Evolutionary conservation across 768 basidiomycete species (phyloP).

Genomic region (Heimioporus sp.): DNA sequence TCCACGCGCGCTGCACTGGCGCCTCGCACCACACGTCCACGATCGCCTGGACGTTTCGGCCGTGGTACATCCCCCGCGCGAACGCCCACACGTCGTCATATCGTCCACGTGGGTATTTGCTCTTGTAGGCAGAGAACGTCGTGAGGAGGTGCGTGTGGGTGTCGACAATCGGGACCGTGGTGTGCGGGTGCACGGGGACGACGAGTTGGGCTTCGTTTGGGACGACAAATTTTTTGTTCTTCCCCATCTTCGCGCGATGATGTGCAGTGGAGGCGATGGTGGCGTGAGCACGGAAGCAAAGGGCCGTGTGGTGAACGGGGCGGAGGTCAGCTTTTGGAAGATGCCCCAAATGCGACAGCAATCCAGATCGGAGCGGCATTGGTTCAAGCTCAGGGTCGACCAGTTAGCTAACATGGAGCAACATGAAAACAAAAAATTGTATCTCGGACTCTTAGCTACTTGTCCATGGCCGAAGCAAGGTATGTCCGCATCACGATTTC

Average conservation of each 20-base stretch:
- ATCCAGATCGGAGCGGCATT: too few species aligned
- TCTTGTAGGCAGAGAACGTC: constrained; percentile 62
- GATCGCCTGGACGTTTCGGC: constrained; percentile 57
- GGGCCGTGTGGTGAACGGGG: too few species aligned
- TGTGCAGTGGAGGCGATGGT: too few species aligned
- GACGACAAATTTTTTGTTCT: constrained; percentile 32
- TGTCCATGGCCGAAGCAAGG: too few species aligned
- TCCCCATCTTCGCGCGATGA: constrained; percentile 29
- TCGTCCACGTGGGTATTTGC: constrained; percentile 57
- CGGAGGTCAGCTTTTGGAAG: too few species aligned
- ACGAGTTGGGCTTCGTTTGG: constrained; percentile 35
- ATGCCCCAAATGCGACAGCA: too few species aligned
- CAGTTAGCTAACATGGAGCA: too few species aligned
- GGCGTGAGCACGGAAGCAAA: too few species aligned
- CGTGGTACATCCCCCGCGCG: constrained; percentile 57
- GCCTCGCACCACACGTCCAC: constrained; percentile 92
- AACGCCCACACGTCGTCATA: constrained; percentile 65
- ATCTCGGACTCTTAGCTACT: too few species aligned
- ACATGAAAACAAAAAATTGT: too few species aligned
- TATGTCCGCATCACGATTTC: too few species aligned
- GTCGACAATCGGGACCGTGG: constrained; percentile 56
- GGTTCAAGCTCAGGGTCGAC: too few species aligned
- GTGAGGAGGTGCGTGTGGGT: constrained; percentile 85
- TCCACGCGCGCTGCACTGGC: constrained; percentile 61
- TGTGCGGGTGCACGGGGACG: constrained; percentile 27